A percentile compares a stretch with the other conserved stretches of the same genome.
Evolutionary conservation across 106 monocot species (phyloP).

Genomic region (Ottelia alismoides): DNA sequence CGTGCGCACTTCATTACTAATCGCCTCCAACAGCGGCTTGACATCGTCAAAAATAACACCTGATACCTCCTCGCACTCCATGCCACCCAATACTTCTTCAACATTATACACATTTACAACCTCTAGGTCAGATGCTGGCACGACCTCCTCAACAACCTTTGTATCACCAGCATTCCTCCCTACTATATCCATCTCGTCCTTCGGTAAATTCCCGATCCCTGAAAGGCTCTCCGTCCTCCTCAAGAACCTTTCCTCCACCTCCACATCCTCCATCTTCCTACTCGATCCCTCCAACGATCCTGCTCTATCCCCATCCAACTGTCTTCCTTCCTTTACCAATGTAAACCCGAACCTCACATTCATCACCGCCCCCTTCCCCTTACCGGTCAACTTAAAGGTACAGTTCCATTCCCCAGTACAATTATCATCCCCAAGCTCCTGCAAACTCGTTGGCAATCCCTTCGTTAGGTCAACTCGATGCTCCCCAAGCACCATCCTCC

Average conservation of each 20-base stretch:
- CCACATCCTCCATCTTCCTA: neutral
- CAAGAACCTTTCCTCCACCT: conserved; percentile 9
- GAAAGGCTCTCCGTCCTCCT: conserved; percentile 5
- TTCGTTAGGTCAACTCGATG: conserved; percentile 67
- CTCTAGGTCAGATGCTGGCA: conserved; percentile 32
- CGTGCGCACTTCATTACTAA: too few relatives aligned
- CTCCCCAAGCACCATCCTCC: conserved; percentile 67
- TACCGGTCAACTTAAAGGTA: conserved; percentile 56
- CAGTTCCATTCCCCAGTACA: conserved; percentile 73
- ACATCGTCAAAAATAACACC: too few relatives aligned
- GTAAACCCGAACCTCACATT: conserved; percentile 72
- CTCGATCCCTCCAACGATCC: neutral
- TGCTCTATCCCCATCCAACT: neutral
- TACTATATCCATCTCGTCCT: too few relatives aligned
- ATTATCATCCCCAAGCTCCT: conserved; percentile 56
- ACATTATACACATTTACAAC: neutral
- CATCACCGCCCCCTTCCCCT: conserved; percentile 49
- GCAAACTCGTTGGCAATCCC: conserved; percentile 49
- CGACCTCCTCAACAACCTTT: too few relatives aligned
- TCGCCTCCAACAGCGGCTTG: too few relatives aligned
- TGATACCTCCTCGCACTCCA: conserved; percentile 1
- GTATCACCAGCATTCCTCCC: too few relatives aligned
- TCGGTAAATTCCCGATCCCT: neutral
- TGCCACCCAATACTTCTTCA: neutral
- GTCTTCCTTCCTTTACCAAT: conserved; percentile 10